Evolutionary conservation across 2,329 filamentous ascomycete species (phyloP).

Genomic region (Pseudocercospora musae): DNA sequence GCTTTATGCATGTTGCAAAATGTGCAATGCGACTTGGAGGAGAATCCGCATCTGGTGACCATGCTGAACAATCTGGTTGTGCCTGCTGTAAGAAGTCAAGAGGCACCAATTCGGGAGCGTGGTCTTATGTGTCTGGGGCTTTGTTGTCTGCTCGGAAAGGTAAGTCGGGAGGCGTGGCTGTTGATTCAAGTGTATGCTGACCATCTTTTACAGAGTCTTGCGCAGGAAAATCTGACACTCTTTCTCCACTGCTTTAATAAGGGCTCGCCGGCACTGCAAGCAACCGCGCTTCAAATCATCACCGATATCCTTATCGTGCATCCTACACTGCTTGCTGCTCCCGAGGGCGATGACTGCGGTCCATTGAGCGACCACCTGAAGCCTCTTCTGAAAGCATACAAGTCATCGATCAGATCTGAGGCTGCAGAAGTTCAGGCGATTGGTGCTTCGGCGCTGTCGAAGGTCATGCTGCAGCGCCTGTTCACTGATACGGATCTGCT

Average conservation of each 20-base stretch:
- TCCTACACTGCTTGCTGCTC: constrained; percentile 67
- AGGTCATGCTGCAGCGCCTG: constrained; percentile 77
- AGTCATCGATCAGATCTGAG: constrained; percentile 73
- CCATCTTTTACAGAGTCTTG: constrained; percentile 61
- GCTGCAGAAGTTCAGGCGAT: constrained; percentile 73
- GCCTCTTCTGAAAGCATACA: constrained; percentile 77
- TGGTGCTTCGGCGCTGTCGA: constrained; percentile 77
- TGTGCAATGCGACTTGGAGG: constrained; percentile 79
- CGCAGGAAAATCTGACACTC: constrained; percentile 84
- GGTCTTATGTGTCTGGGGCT: constrained; percentile 86
- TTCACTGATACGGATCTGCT: constrained; percentile 73
- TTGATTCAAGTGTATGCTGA: constrained; percentile 11
- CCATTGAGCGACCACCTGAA: constrained; percentile 47
- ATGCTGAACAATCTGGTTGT: constrained; percentile 98
- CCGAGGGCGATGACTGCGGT: constrained; percentile 14
- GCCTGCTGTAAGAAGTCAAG: constrained; percentile 87
- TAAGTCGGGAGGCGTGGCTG: constrained; percentile 32
- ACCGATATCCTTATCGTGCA: constrained; percentile 91
- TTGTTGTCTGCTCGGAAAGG: constrained; percentile 84
- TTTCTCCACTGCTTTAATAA: constrained; percentile 97
- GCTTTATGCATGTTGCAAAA: constrained; percentile 97
- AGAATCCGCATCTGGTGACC: constrained; percentile 87
- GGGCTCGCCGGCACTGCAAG: constrained; percentile 84
- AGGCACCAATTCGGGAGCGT: constrained; percentile 86
- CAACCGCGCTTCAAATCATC: constrained; percentile 85